These are phyloP conservation scores for Nemania sp. DNA, from an alignment of 2,329 filamentous ascomycete genomes.

Conservation along the genomic window DNA sequence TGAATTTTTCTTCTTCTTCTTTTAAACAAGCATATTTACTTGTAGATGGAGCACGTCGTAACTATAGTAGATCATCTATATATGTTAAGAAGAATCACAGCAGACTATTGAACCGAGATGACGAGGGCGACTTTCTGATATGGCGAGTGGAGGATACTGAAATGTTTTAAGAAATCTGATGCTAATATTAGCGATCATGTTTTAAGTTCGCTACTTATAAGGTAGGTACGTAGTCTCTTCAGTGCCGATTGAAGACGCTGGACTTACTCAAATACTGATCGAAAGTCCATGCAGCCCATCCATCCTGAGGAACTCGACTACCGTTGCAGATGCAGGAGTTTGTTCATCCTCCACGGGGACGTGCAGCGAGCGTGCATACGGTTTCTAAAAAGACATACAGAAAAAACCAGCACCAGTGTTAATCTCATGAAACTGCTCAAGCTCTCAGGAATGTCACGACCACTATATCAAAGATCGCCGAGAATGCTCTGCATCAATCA, in stretches of 20 bases:
- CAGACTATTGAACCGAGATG: neutral
- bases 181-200: conserved; percentile 6
- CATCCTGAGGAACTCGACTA: conserved; percentile 20
- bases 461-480: neutral
- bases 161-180: conserved; percentile 8
- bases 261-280: conserved; percentile 7
- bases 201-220: conserved; percentile 1
- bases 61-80: too few relatives aligned
- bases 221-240: neutral
- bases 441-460: conserved; percentile 15
- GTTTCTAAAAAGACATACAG: conserved; percentile 12
- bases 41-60: too few relatives aligned
- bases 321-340: conserved; percentile 20
- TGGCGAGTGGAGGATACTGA: neutral
- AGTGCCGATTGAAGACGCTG: neutral
- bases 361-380: conserved; percentile 7
- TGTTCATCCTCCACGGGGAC: conserved; percentile 15
- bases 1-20: too few relatives aligned
- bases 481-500: conserved; percentile 18
- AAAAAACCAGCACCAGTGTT: neutral
- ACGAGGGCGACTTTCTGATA: neutral
- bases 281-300: conserved; percentile 13
- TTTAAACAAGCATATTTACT: too few relatives aligned
- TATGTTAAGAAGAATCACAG: neutral
- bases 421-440: conserved; percentile 26